Evolutionary conservation across 768 basidiomycete species (phyloP), one percentile per base, ranked within the genome.

Genomic region (Kwoniella dejecticola): DNA sequence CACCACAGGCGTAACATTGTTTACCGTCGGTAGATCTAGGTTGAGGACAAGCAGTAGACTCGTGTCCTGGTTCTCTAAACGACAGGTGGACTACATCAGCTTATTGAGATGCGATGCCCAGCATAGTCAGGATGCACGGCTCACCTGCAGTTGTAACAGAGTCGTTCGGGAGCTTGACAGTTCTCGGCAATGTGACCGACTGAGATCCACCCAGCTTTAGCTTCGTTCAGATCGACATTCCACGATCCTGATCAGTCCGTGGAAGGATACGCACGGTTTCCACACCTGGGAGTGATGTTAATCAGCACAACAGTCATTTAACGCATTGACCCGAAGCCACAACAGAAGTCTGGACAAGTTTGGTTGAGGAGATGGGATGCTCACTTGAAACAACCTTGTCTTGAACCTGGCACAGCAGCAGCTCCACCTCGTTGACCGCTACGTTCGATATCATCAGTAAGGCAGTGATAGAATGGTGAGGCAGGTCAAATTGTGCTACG

Each of bases 161-260:
- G 85, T 71, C 90, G 86, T 78, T 89, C 86, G 72, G 89, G 89
- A 66, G 89, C 90, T 46, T 90, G 84, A 77, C 91, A 95, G 56
- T 88, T 89, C 83, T 91, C 90, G 72, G 91, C 91, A 73, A 94
- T 89, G 79, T 95, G 91, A 48, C 91, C 91, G 77, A 93, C 91
- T 93, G 69, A 8, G 12, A 26, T n/a, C n/a, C n/a, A 52, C 5
- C 36, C 63, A 61, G 49, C 62, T 67, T n/a, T 33, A 53, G n/a
- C n/a, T n/a, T n/a, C n/a, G n/a, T n/a, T n/a, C n/a, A n/a, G n/a
- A n/a, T n/a, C n/a, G n/a, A n/a, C n/a, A n/a, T n/a, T n/a, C n/a
- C n/a, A n/a, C n/a, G n/a, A n/a, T n/a, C n/a, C n/a, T n/a, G n/a
- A n/a, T n/a, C n/a, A n/a, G n/a, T n/a, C n/a, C n/a, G n/a, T n/a